A percentile compares a stretch with the other conserved stretches of the same genome.
These are phyloP conservation scores for Colletotrichum phormii DNA, from an alignment of 2,329 filamentous ascomycete genomes.

Conservation along the genomic window DNA sequence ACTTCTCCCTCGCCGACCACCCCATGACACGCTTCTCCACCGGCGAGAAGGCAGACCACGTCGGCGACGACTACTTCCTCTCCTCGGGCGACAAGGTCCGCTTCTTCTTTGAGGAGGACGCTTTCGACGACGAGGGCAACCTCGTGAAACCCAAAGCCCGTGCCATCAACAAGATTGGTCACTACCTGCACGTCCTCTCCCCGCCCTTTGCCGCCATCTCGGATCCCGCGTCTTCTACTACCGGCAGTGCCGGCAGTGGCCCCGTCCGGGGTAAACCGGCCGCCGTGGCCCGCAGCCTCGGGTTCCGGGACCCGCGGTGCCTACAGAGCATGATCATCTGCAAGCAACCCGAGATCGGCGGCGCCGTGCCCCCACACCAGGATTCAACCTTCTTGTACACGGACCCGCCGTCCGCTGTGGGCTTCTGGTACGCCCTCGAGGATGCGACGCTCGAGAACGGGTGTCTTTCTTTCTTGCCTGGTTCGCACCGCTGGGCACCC, in stretches of 20 bases:
- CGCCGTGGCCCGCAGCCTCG: conserved; percentile 76
- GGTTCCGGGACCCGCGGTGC: conserved; percentile 79
- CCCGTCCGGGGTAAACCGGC: conserved; percentile 54
- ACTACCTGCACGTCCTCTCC: conserved; percentile 79
- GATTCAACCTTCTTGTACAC: conserved; percentile 95
- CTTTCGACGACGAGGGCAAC: conserved; percentile 74
- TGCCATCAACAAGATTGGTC: conserved; percentile 91
- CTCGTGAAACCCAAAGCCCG: conserved; percentile 83
- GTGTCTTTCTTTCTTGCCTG: conserved; percentile 86
- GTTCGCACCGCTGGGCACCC: conserved; percentile 80
- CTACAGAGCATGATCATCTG: conserved; percentile 98
- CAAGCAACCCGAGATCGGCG: conserved; percentile 97
- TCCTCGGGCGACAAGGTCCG: conserved; percentile 89
- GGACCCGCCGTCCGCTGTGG: conserved; percentile 86
- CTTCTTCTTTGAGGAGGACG: conserved; percentile 98
- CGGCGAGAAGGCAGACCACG: conserved; percentile 79
- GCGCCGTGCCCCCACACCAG: conserved; percentile 90
- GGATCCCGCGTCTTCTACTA: conserved; percentile 56
- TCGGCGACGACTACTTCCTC: conserved; percentile 96
- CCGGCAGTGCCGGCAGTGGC: conserved; percentile 43
- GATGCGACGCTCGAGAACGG: conserved; percentile 90
- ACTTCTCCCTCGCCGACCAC: conserved; percentile 84
- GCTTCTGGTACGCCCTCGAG: conserved; percentile 98
- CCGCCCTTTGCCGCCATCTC: conserved; percentile 72
- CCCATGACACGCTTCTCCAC: conserved; percentile 96